These are phyloP conservation scores for Polygonum maritimum DNA, from an alignment of 148 eudicot species.

Conservation along the genomic window DNA sequence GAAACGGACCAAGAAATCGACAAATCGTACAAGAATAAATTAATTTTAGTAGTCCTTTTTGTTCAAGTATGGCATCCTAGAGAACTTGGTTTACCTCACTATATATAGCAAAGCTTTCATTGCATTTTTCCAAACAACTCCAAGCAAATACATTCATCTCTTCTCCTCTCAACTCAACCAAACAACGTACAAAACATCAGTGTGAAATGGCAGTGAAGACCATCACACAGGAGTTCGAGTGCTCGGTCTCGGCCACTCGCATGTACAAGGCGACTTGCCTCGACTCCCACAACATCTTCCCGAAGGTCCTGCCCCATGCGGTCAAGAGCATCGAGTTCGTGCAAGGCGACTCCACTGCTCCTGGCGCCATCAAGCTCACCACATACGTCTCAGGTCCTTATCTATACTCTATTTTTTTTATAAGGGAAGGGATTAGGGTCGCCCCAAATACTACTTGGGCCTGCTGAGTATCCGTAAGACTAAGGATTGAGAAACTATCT, in stretches of 20 bases:
- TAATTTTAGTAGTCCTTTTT: too few relatives aligned
- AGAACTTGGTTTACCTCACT: neutral
- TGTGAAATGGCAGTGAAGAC: neutral
- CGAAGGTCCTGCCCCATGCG: slow-evolving; percentile 10
- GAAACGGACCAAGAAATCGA: neutral
- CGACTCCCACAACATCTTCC: slow-evolving; percentile 14
- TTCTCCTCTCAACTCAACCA: neutral
- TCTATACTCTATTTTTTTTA: too few relatives aligned
- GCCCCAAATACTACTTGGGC: too few relatives aligned
- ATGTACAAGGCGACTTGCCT: slow-evolving; percentile 13
- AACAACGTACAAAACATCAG: neutral
- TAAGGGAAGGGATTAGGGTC: too few relatives aligned
- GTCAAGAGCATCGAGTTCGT: slow-evolving; percentile 10
- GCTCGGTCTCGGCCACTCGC: neutral
- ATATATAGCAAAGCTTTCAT: neutral
- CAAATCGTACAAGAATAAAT: neutral
- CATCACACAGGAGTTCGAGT: neutral
- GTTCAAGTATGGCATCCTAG: neutral
- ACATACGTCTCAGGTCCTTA: neutral
- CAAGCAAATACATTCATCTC: neutral
- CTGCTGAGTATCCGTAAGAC: too few relatives aligned
- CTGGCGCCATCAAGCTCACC: slow-evolving; percentile 11
- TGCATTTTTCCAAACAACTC: neutral
- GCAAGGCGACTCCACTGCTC: slow-evolving; percentile 5
- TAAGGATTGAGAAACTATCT: too few relatives aligned